Base-by-base conservation (phyloP, 106 monocot genomes). In the Agapanthus africanus region DNA sequence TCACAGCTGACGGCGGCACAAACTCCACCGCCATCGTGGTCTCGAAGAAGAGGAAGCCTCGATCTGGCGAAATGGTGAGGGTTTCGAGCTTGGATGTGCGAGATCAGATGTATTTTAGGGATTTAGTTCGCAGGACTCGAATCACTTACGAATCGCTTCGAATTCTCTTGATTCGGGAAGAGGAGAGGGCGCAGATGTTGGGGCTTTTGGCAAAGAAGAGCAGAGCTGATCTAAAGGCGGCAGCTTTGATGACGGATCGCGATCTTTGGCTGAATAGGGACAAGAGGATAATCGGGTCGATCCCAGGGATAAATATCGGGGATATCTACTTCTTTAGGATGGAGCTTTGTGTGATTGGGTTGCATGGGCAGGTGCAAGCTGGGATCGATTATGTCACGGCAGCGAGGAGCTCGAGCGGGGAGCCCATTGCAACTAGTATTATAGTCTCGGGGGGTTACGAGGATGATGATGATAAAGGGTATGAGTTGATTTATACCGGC, bases 301-400 rank as follows among this genome's bases (percentile, higher is more conserved):
- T 99, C 38, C 89, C 90, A 0, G 97, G 97, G 35, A 77, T 90
- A n/a, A n/a, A 51, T 26, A 74, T 99, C 8, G 99, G 99, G 4
- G 99, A 99, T 64, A 76, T 84, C 37, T 99, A 87, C 80, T 90
- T 93, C 76, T 99, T 77, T 54, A 75, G 99, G 37, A 87, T 90
- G 74, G 99, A 99, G 80, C 76, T 99, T 16, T 90, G 90, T 71
- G 85, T 99, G 13, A 50, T 99, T 18, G 99, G 99, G 3, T 72
- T 99, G 41, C 99, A 99, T 35, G 99, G 99, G 6, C 99, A 93
- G 71, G 84, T 83, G 16, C 99, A 99, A 75, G 99, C 93, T 25
- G 99, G 99, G 4, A 90, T 90, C 33, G 90, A 90, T 44, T 82
- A 83, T 36, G 83, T 90, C 9, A 49, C 78, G 0, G 82, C 80